Percentiles rank a stretch among this genome's conserved stretches.
These are phyloP conservation scores for Medicago arabica DNA, from an alignment of 306 rosid genomes.

Conservation along the genomic window DNA sequence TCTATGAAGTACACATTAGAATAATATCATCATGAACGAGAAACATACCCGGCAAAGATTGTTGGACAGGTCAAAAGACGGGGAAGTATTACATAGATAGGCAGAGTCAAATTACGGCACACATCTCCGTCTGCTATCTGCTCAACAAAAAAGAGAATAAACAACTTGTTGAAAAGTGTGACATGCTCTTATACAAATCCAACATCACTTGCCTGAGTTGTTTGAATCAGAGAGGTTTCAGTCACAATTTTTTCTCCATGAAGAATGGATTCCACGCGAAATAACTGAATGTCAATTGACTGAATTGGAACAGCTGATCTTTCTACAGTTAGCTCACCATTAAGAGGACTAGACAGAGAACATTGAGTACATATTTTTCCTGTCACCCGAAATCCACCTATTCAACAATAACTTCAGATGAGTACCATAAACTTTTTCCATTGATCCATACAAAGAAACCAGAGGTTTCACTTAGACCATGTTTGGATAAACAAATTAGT, in stretches of 20 bases:
- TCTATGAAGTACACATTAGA: slow-evolving; percentile 8
- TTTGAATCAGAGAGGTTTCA: slow-evolving; percentile 82
- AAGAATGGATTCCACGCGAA: slow-evolving; percentile 88
- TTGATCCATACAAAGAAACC: slow-evolving; percentile 23
- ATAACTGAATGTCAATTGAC: slow-evolving; percentile 82
- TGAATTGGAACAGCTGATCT: slow-evolving; percentile 81
- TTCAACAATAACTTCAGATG: slow-evolving; percentile 40
- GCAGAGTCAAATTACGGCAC: slow-evolving; percentile 64
- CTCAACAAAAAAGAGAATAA: slow-evolving; percentile 27
- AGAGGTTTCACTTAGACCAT: background rate
- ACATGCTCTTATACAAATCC: slow-evolving; percentile 22
- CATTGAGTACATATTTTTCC: slow-evolving; percentile 88
- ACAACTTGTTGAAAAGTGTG: slow-evolving; percentile 7
- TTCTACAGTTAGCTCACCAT: slow-evolving; percentile 87
- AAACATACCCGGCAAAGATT: slow-evolving; percentile 82
- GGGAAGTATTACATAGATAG: slow-evolving; percentile 78
- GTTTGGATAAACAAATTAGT: background rate
- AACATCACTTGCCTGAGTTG: slow-evolving; percentile 74
- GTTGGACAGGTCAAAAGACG: slow-evolving; percentile 95
- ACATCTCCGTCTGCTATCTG: slow-evolving; percentile 96
- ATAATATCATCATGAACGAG: background rate
- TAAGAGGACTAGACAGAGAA: slow-evolving; percentile 72
- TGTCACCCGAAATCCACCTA: slow-evolving; percentile 89
- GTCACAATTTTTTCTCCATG: slow-evolving; percentile 79
- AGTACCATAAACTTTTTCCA: slow-evolving; percentile 27